Conservation (phyloP, 2,329 filamentous ascomycete genomes). For the Fusarium sp. region DNA sequence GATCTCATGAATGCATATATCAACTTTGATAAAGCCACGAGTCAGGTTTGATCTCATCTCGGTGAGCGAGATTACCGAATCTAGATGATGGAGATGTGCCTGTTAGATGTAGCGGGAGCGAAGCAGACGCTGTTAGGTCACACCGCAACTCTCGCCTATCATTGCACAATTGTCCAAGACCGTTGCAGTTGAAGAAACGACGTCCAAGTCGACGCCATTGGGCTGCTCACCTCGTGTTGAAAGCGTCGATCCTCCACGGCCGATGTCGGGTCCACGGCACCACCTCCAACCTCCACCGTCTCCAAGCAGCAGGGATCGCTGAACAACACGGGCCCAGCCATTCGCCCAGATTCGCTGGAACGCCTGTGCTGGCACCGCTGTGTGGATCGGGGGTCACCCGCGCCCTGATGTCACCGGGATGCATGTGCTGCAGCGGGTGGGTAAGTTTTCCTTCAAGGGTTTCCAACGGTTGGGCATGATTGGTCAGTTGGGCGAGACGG, state of each 20-base stretch:
- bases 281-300: constrained; percentile 2
- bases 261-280: constrained; percentile 34
- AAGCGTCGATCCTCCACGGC: constrained; percentile 8
- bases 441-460: background rate
- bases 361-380: background rate
- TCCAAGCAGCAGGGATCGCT: constrained; percentile 30
- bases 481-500: constrained; percentile 13
- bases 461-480: constrained; percentile 19
- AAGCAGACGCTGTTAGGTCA: background rate
- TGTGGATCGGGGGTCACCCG: constrained; percentile 17
- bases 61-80: constrained; percentile 26
- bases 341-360: constrained; percentile 29
- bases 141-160: constrained; percentile 17
- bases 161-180: constrained; percentile 8
- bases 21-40: constrained; percentile 1
- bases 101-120: background rate
- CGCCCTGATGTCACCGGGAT: constrained; percentile 35
- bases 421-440: constrained; percentile 14
- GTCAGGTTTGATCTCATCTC: constrained; percentile 25
- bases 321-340: constrained; percentile 34
- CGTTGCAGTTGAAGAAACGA: background rate
- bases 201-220: background rate
- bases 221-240: background rate
- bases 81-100: constrained; percentile 9
- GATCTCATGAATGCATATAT: background rate